Evolutionary conservation across 78 protist genomes (phyloP), one percentile per base, ranked within the genome.

Genomic region (slime mould (Dictyostelium discoideum)): DNA sequence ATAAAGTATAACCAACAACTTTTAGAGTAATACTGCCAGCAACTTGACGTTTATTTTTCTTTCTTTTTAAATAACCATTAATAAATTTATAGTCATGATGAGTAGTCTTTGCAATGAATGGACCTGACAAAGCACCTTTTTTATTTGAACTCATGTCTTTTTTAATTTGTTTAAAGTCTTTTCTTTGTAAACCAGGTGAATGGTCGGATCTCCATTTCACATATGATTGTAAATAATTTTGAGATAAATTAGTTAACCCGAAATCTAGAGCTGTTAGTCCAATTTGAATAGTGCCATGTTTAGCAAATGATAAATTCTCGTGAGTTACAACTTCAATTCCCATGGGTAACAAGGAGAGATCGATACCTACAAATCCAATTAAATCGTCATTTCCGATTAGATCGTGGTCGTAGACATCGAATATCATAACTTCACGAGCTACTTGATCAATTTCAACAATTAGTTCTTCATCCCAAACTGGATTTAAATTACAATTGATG

Each of bases 1-100:
- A 74, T 74, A 74, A 37, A 74, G 81, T 37, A 74, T 74, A 74
- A 44, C 84, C 84, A 40, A 79, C 63, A 7, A 79, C 84, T 79
- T 79, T 79, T 44, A 79, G 32, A 26, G 83, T 76, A 5, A 60
- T 26, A 60, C 18, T 60, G 20, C 69, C 69, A n/a, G 84, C 84
- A 22, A 8, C 24, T 42, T 79, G 32, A 32, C 84, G 22, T 79
- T 20, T 46, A 7, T 84, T 46, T 80, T 65, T 67, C 57, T 72
- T 67, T 50, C 77, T 90, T 79, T 90, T 90, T 26, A 90, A 26
- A 20, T 26, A 90, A 72, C 95, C 95, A 82, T 90, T 48, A 1
- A 20, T 1, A 54, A 90, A 67, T 29, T 46, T 60, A 39, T 60
- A 90, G n/a, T 80, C 88, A 18, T 26, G 22, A 37, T 77, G 88